Evolutionary conservation across 2,329 filamentous ascomycete genomes (phyloP).

Genomic region (Penicillium sp.): DNA sequence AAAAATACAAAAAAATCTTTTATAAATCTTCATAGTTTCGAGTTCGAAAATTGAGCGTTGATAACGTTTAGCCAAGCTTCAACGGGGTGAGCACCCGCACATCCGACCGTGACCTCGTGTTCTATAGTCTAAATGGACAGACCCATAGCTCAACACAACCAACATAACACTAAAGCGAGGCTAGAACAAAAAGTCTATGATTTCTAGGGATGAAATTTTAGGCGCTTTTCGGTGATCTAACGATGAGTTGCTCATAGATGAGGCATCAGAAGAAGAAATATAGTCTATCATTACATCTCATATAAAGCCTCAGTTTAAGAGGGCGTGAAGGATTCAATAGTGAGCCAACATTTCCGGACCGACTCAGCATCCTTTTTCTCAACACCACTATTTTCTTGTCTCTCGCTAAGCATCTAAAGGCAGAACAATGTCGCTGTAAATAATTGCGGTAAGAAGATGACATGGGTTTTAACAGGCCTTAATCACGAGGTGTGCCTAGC

Average conservation of each 20-base stretch:
- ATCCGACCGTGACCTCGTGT: background rate
- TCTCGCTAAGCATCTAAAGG: background rate
- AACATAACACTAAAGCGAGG: conserved; percentile 1
- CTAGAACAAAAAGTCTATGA: background rate
- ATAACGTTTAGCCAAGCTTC: background rate
- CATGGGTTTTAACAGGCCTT: too few species aligned
- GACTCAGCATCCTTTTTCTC: background rate
- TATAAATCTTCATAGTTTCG: background rate
- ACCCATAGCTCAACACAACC: background rate
- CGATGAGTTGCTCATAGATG: background rate
- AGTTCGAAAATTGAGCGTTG: background rate
- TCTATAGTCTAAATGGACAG: background rate
- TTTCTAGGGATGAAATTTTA: background rate
- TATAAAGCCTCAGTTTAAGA: too few species aligned
- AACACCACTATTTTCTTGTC: background rate
- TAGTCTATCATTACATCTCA: background rate
- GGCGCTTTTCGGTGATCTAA: background rate
- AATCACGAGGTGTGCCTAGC: too few species aligned
- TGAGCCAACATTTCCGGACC: background rate
- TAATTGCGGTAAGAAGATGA: background rate
- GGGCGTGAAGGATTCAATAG: too few species aligned
- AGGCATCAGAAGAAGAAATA: background rate
- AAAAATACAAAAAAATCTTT: background rate
- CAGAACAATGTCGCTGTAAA: background rate
- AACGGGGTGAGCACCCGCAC: background rate